Evolutionary conservation across 75 land plant genomes (phyloP), one percentile per base, ranked within the genome.

Genomic region (Cunninghamia lanceolata): DNA sequence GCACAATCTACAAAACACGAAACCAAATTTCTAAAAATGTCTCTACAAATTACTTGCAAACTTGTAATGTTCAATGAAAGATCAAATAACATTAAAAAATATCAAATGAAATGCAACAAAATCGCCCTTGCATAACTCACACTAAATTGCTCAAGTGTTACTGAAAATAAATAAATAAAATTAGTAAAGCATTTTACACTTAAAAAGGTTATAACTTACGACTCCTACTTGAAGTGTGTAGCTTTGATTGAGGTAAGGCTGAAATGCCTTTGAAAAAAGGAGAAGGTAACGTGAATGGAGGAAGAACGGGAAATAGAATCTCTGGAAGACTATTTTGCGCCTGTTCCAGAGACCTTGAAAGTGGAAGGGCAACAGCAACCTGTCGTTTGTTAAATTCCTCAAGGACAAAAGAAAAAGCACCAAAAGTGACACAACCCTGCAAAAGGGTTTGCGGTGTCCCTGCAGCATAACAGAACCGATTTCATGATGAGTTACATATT

Each of bases 371-470:
- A 17, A 95, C 36, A 40, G 99, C 99, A 25, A 93, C 89, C 71
- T 94, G 93, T 74, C 92, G 89, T 87, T 89, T 95, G 87, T 92
- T 93, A 43, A 96, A 82, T 76, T 90, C 90, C 86, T 98, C 99
- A 84, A 95, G 79, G 25, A 98, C 88, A 86, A 87, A 95, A 21
- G 99, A 98, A 86, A 98, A 96, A 2, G 92, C 97, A 75, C 97
- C 99, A 84, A 98, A 93, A 25, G 95, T 92, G 45, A 95, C 85
- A 85, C 99, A 98, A 89, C 97, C 91, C 83, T 95, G 95, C 3
- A 93, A 87, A 63, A 98, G 89, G 40, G 92, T 91, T 78, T 91
- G 92, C 42, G 99, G 99, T 28, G 92, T 87, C 83, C 99, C 99
- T 98, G 94, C 32, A 71, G 66, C 42, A 85, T 50, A 21, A 85